phyloP scores from a whole-genome alignment of 768 basidiomycete genomes.

The Leccinum barrowsii region DNA sequence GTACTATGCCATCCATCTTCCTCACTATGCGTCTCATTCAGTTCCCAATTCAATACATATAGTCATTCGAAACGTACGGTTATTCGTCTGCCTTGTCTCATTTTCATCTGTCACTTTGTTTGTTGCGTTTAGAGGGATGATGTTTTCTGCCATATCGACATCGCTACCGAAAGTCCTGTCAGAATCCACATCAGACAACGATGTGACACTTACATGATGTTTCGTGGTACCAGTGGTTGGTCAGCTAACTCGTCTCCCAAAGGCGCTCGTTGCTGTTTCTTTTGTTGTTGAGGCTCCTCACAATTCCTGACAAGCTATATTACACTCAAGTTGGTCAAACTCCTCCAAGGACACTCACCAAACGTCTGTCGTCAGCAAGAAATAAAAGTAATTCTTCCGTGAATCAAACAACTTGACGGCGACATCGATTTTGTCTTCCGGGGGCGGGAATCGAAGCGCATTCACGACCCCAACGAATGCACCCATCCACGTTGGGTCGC shows the following conservation, averaged over 20 bases:
- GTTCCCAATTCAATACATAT: not conserved
- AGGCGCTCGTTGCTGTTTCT: not conserved
- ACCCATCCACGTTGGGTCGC: not conserved
- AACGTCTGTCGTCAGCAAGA: constrained; percentile 6
- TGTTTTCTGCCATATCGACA: not conserved
- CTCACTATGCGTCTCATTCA: not conserved
- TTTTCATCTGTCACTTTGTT: not conserved
- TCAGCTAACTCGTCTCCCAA: not conserved
- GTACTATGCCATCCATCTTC: constrained; percentile 8
- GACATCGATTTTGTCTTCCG: constrained; percentile 5
- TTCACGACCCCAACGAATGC: not conserved
- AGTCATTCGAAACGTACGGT: not conserved
- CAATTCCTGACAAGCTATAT: constrained; percentile 1
- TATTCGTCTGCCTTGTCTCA: not conserved
- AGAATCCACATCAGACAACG: not conserved
- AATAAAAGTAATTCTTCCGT: constrained; percentile 3
- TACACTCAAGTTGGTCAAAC: not conserved
- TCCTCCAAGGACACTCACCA: not conserved
- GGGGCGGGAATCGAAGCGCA: not conserved
- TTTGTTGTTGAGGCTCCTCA: not conserved
- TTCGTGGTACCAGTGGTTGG: not conserved
- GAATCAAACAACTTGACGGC: constrained; percentile 8
- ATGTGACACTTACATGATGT: not conserved
- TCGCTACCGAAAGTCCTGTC: not conserved
- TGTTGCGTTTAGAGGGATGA: too few relatives aligned